phyloP scores from a whole-genome alignment of 106 monocot species.

The Xerophyta viscosa region DNA sequence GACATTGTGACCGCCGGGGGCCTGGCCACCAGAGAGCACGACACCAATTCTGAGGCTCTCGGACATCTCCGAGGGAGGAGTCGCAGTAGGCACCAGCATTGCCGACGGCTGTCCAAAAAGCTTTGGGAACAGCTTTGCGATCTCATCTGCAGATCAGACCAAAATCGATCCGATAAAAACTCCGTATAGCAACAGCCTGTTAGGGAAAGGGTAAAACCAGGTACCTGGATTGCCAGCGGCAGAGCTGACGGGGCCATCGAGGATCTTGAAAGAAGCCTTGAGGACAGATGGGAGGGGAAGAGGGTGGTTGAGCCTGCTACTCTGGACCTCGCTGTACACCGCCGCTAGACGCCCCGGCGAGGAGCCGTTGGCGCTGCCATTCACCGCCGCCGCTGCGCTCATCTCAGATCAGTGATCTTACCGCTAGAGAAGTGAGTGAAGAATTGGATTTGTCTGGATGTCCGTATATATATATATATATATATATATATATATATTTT shows the following conservation, averaged over 20 bases:
- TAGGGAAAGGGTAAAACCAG: too few species aligned
- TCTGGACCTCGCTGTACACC: conserved; percentile 86
- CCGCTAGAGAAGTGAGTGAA: too few species aligned
- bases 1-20: conserved; percentile 97
- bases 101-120: conserved; percentile 92
- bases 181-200: too few species aligned
- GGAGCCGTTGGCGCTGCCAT: conserved; percentile 12
- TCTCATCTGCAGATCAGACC: conserved; percentile 98
- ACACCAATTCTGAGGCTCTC: conserved; percentile 65
- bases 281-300: conserved; percentile 75
- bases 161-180: too few species aligned
- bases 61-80: conserved; percentile 26
- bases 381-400: too few species aligned
- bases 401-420: too few species aligned
- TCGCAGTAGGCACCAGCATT: conserved; percentile 46
- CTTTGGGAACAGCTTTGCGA: conserved; percentile 79
- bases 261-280: conserved; percentile 35
- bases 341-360: conserved; percentile 39
- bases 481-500: too few species aligned
- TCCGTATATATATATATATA: too few species aligned
- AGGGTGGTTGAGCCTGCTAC: conserved; percentile 57
- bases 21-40: conserved; percentile 97
- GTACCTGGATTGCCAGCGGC: conserved; percentile 84
- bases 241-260: conserved; percentile 58
- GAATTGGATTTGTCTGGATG: too few species aligned